phyloP scores from a whole-genome alignment of 1,284 basidiomycete genomes.

The Naganishia cerealis region DNA sequence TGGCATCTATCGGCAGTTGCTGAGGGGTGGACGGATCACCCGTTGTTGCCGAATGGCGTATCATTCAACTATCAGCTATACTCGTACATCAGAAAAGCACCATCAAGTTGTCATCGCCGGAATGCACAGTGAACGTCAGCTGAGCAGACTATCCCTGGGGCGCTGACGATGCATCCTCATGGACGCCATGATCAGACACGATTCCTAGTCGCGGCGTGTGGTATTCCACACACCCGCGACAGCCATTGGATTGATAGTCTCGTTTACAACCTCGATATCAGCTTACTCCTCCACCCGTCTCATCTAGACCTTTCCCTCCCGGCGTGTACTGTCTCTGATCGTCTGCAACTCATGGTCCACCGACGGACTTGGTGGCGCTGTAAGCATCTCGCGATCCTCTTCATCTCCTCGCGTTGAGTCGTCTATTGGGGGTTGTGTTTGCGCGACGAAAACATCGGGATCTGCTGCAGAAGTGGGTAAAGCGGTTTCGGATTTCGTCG shows the following conservation, averaged over 20 bases:
- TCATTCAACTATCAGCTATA: too few species aligned
- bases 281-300: background rate
- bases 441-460: background rate
- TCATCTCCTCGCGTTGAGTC: background rate
- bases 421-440: background rate
- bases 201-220: background rate
- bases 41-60: too few species aligned
- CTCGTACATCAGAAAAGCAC: too few species aligned
- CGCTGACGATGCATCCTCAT: too few species aligned
- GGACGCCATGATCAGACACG: background rate
- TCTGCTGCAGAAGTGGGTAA: background rate
- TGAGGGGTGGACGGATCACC: too few species aligned
- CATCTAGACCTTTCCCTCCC: background rate
- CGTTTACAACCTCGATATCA: background rate
- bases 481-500: background rate
- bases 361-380: slow-evolving; percentile 7
- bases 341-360: slow-evolving; percentile 14
- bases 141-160: too few species aligned
- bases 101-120: too few species aligned
- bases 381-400: background rate
- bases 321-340: slow-evolving; percentile 1
- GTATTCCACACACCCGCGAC: background rate
- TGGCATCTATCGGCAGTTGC: too few species aligned
- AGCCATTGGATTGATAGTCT: background rate
- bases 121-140: too few species aligned